Evolutionary conservation across 1,284 basidiomycete genomes (phyloP).

Genomic region (Lentinus polychrous): DNA sequence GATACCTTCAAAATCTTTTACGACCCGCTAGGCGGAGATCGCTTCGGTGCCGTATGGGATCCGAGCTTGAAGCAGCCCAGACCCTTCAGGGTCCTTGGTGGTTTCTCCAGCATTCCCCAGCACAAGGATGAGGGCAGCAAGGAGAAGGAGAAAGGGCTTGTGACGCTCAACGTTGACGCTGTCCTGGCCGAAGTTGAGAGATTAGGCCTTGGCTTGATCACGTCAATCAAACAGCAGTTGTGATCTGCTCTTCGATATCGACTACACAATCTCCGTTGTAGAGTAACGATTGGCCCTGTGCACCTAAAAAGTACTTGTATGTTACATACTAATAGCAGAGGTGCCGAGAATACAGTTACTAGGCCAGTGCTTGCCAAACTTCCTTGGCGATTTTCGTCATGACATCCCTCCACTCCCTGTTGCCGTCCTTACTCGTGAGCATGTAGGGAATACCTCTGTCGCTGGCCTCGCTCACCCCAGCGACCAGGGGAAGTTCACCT

Average conservation of each 20-base stretch:
- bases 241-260: too few relatives aligned
- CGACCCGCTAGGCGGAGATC: conserved; percentile 76
- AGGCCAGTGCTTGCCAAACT: conserved; percentile 29
- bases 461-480: conserved; percentile 69
- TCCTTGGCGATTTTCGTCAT: conserved; percentile 39
- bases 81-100: conserved; percentile 79
- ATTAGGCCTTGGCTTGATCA: conserved; percentile 69
- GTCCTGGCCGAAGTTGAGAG: conserved; percentile 77
- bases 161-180: conserved; percentile 65
- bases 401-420: conserved; percentile 37
- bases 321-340: too few relatives aligned
- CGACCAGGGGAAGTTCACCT: conserved; percentile 82
- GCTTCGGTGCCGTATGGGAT: conserved; percentile 86
- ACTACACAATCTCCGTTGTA: too few relatives aligned
- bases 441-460: conserved; percentile 68
- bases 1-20: conserved; percentile 83
- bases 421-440: conserved; percentile 30
- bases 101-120: conserved; percentile 64
- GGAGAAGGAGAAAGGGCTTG: conserved; percentile 53
- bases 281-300: too few relatives aligned
- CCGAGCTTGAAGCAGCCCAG: conserved; percentile 50
- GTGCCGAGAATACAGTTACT: too few relatives aligned
- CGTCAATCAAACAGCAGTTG: conserved; percentile 8
- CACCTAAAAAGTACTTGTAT: too few relatives aligned
- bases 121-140: conserved; percentile 29